A percentile compares a stretch with the other conserved stretches of the same genome.
These are phyloP conservation scores for Thinopyrum elongatum DNA, from an alignment of 176 grass and related monocot species.

Conservation along the genomic window DNA sequence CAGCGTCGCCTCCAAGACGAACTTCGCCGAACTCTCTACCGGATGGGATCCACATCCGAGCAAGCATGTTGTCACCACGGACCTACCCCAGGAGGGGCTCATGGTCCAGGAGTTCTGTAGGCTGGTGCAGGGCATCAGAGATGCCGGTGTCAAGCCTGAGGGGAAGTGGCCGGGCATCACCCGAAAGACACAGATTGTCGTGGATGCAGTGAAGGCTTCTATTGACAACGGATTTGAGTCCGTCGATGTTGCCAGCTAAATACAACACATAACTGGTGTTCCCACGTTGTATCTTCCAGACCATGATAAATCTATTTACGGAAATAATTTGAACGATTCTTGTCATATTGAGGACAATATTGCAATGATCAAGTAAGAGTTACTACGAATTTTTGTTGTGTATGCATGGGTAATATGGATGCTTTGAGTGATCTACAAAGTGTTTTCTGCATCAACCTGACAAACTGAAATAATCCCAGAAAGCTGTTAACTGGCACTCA, in stretches of 20 bases:
- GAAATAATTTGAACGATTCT: background rate
- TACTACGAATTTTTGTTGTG: background rate
- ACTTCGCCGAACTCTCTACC: conserved; percentile 39
- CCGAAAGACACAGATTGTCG: conserved; percentile 69
- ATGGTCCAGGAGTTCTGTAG: conserved; percentile 74
- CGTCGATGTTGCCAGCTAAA: conserved; percentile 43
- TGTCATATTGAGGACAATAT: background rate
- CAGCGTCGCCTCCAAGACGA: conserved; percentile 35
- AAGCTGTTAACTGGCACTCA: background rate
- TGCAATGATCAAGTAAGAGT: background rate
- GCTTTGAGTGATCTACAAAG: background rate
- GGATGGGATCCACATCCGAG: conserved; percentile 64
- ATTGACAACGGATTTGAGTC: conserved; percentile 53
- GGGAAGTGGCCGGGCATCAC: conserved; percentile 64
- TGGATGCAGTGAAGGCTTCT: conserved; percentile 73
- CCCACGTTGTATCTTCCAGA: background rate
- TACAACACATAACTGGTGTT: background rate
- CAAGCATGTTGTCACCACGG: conserved; percentile 39
- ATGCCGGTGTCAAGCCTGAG: conserved; percentile 56
- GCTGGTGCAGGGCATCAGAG: conserved; percentile 51
- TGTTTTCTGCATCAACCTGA: background rate
- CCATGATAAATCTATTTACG: background rate
- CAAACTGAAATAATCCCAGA: background rate
- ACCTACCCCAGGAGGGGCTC: conserved; percentile 66
- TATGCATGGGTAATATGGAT: background rate